Evolutionary conservation across 2,329 filamentous ascomycete genomes (phyloP).

Genomic region (Penicillium sp.): DNA sequence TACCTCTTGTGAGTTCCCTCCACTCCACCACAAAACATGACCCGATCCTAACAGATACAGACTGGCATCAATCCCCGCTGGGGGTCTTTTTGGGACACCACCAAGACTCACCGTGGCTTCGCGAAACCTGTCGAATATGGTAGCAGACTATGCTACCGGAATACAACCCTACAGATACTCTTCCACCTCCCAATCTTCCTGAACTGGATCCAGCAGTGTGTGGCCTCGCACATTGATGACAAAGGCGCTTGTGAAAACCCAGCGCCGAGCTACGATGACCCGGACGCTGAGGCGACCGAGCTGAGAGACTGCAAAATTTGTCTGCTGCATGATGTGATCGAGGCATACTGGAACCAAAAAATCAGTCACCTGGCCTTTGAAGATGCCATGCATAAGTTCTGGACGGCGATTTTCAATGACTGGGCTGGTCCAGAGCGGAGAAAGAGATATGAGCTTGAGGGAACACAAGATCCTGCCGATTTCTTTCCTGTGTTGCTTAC

Average conservation of each 20-base stretch:
- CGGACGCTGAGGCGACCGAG: not conserved
- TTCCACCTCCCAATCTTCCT: conserved; percentile 29
- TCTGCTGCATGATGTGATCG: conserved; percentile 13
- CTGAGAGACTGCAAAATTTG: conserved; percentile 12
- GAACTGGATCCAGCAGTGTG: conserved; percentile 23
- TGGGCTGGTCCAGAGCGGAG: not conserved
- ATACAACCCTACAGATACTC: conserved; percentile 24
- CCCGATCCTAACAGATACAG: not conserved
- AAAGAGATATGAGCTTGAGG: not conserved
- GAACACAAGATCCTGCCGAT: conserved; percentile 16
- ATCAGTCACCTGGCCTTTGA: not conserved
- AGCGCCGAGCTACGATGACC: not conserved
- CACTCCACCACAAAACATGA: not conserved
- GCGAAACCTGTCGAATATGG: not conserved
- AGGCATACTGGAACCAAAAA: conserved; percentile 20
- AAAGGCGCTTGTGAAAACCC: not conserved
- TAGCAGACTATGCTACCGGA: conserved; percentile 29
- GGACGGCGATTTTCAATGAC: not conserved
- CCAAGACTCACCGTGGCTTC: conserved; percentile 6
- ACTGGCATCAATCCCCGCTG: not conserved
- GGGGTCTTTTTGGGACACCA: not conserved
- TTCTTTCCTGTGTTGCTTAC: not conserved
- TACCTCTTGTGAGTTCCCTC: not conserved
- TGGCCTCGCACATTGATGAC: conserved; percentile 2
- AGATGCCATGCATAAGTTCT: not conserved